Evolutionary conservation across 768 basidiomycete species (phyloP).

Genomic region (Phylloporus rhodoxanthus): DNA sequence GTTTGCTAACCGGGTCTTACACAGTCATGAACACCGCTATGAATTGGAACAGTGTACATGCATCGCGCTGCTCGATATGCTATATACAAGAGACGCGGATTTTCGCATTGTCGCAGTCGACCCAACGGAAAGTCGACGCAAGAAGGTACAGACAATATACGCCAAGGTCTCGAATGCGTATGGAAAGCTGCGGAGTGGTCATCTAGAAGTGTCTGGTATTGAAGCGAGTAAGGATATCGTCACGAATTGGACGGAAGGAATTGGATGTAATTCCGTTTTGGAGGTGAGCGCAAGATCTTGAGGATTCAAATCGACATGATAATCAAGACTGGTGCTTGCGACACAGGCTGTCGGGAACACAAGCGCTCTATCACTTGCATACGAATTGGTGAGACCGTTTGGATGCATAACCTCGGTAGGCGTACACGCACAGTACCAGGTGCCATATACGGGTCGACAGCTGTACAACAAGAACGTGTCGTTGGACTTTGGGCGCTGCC

Average conservation of each 20-base stretch:
- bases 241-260: constrained; percentile 45
- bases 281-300: constrained; percentile 41
- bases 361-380: constrained; percentile 57
- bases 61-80: constrained; percentile 57
- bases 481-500: constrained; percentile 76
- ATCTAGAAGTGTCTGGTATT: constrained; percentile 46
- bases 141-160: constrained; percentile 57
- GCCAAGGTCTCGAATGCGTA: constrained; percentile 42
- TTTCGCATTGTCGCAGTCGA: constrained; percentile 64
- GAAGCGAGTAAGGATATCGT: constrained; percentile 48
- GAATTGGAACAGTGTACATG: constrained; percentile 44
- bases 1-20: background rate
- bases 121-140: constrained; percentile 48
- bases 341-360: constrained; percentile 64
- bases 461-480: constrained; percentile 76
- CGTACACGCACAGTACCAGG: constrained; percentile 49
- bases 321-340: background rate
- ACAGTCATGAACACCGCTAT: background rate
- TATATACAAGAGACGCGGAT: constrained; percentile 39
- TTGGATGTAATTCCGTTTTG: constrained; percentile 60
- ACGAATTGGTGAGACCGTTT: constrained; percentile 68
- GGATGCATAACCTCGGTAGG: constrained; percentile 74
- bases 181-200: constrained; percentile 25
- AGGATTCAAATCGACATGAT: background rate
- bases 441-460: constrained; percentile 52